Base-by-base conservation (phyloP, 2,329 filamentous ascomycete species). In the Pseudocercospora cruenta region DNA sequence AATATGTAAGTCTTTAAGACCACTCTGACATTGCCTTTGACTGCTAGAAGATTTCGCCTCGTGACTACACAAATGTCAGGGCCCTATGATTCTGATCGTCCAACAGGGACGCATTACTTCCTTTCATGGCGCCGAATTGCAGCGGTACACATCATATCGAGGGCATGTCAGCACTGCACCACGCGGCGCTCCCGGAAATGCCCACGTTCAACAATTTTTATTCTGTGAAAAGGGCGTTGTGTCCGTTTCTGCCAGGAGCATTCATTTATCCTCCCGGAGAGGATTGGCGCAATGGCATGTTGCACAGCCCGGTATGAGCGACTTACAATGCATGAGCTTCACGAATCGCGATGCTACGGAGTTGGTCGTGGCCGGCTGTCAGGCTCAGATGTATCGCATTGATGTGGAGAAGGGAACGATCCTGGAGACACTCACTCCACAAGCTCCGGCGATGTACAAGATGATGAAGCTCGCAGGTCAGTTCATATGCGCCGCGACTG, bases 311-410 rank as follows among this genome's bases (percentile, higher is more conserved):
- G 90, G 91, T 63, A 96, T 98, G 90, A 88, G 86, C 69, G 92
- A 97, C 75, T 82, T 99, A 70, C 88, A 89, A 72, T 98, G 95
- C 79, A 98, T 98, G 93, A 94, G 91, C 77, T 97, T 96, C 77
- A 96, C 93, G 1, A 93, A 92, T 28, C 93, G 93, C 75, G 91
- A 91, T 8, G 92, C 91, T 26, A 86, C 87, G 14, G 91, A 96
- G 75, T 90, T 99, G 64, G 82, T 99, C 21, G 91, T 94, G 36
- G 95, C 93, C 55, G 95, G 95, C 55, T 87, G 90, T 71, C 95
- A 99, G 79, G 87, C 90, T 63, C 86, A 86, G 58, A 96, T 99
- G 91, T 91, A 97, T 76, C 89, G 86, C 28, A 85, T 91, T 61
- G 88, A 91, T 72, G 82, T 90, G 55, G 87, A 90, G 45, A 84